phyloP scores from a whole-genome alignment of 2,329 filamentous ascomycete species.

The Fusarium pseudonygamai region DNA sequence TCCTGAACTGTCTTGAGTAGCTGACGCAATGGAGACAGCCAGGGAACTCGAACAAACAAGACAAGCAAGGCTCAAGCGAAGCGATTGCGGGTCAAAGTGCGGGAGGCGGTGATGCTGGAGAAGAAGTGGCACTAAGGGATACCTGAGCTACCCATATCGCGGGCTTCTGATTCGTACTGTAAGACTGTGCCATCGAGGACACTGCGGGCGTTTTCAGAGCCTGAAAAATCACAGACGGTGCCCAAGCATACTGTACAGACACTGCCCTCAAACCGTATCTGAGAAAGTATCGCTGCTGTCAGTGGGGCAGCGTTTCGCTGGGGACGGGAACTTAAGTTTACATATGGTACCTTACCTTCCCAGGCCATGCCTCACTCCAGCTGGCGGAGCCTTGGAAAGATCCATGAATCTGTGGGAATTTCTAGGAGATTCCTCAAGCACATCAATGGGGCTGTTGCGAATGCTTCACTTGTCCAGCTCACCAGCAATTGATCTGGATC shows the following conservation, averaged over 20 bases:
- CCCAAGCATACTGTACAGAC: slow-evolving; percentile 2
- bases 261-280: slow-evolving; percentile 20
- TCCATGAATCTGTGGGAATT: slow-evolving; percentile 22
- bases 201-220: background rate
- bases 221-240: background rate
- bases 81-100: slow-evolving; percentile 27
- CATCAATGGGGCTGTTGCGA: slow-evolving; percentile 8
- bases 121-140: slow-evolving; percentile 18
- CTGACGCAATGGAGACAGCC: slow-evolving; percentile 37
- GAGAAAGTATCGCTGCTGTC: background rate
- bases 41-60: slow-evolving; percentile 16
- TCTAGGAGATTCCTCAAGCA: slow-evolving; percentile 17
- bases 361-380: slow-evolving; percentile 16
- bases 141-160: slow-evolving; percentile 21
- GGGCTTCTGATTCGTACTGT: slow-evolving; percentile 21
- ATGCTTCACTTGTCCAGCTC: background rate
- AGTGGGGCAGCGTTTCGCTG: slow-evolving; percentile 30
- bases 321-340: slow-evolving; percentile 28
- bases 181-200: background rate
- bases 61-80: slow-evolving; percentile 25
- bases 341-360: slow-evolving; percentile 21
- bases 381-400: slow-evolving; percentile 26
- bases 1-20: slow-evolving; percentile 10
- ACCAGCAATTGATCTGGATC: background rate
- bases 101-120: slow-evolving; percentile 35